These are phyloP conservation scores for Trichoderma reesei DNA, from an alignment of 495 filamentous ascomycete genomes.

Conservation along the genomic window DNA sequence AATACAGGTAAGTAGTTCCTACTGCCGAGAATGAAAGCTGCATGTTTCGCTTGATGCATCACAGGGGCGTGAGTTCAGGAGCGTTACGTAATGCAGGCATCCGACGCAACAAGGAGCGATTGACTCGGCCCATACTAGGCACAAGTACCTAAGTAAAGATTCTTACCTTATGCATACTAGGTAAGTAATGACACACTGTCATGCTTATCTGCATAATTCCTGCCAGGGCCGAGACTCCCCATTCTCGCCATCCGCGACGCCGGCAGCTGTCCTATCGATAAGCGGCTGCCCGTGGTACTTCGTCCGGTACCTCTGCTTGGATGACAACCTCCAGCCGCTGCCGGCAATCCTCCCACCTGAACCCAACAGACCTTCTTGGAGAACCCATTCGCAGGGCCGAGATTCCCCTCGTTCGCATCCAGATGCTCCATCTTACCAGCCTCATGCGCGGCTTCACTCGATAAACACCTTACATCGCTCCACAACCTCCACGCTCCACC, in stretches of 20 bases:
- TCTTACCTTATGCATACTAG: too few species aligned
- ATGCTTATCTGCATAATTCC: neutral
- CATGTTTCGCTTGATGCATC: too few species aligned
- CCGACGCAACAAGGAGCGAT: too few species aligned
- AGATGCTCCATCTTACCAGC: neutral
- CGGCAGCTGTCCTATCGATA: neutral
- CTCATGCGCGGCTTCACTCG: neutral
- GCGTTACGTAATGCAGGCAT: too few species aligned
- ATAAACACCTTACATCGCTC: neutral
- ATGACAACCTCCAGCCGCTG: neutral
- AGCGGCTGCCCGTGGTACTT: neutral
- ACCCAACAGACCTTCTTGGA: neutral
- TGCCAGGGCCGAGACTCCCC: too few species aligned
- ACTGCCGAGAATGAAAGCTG: too few species aligned
- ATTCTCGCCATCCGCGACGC: too few species aligned
- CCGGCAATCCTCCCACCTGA: neutral
- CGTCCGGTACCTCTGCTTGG: neutral
- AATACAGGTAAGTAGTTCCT: too few species aligned
- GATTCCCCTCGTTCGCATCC: neutral
- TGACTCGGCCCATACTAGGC: too few species aligned
- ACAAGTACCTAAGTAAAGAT: too few species aligned
- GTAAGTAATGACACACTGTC: neutral
- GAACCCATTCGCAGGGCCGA: neutral
- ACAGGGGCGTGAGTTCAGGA: too few species aligned
- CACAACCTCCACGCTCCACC: neutral